phyloP scores from a whole-genome alignment of 2,329 filamentous ascomycete genomes.

The Penicillium sp. region DNA sequence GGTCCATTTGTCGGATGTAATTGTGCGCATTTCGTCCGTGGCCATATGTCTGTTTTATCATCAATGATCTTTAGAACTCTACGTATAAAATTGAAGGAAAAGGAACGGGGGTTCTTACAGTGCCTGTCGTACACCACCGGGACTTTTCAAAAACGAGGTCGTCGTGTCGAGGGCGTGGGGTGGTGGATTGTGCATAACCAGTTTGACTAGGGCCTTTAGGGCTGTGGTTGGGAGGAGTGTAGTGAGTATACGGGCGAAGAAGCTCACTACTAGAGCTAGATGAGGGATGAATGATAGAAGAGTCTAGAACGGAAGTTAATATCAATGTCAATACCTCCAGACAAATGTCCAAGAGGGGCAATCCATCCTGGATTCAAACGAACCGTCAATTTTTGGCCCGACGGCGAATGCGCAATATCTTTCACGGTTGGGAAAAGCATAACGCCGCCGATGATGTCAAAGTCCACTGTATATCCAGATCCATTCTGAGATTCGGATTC shows the following conservation, averaged over 20 bases:
- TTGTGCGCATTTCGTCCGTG: conserved; percentile 62
- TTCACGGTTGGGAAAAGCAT: conserved; percentile 76
- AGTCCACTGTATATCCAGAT: conserved; percentile 20
- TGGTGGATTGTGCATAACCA: conserved; percentile 49
- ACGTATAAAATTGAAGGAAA: not conserved
- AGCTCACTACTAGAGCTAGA: conserved; percentile 44
- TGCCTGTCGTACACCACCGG: conserved; percentile 60
- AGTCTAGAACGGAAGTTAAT: not conserved
- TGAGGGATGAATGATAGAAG: conserved; percentile 45
- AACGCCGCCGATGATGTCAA: conserved; percentile 59
- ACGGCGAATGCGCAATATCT: conserved; percentile 69
- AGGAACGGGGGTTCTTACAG: conserved; percentile 46
- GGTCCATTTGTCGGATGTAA: conserved; percentile 63
- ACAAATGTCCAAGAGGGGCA: not conserved
- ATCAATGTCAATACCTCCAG: not conserved
- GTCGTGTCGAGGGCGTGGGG: conserved; percentile 56
- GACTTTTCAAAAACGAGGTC: conserved; percentile 56
- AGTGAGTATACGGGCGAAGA: conserved; percentile 53
- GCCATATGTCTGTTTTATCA: conserved; percentile 56
- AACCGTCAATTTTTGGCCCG: conserved; percentile 60
- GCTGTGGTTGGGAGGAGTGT: conserved; percentile 48
- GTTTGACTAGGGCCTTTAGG: conserved; percentile 50
- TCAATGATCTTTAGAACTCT: too few species aligned
- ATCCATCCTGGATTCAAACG: conserved; percentile 10
- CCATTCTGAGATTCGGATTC: not conserved